phyloP scores from a whole-genome alignment of 2,329 filamentous ascomycete species.

The Coccinonectria pachysandricola region DNA sequence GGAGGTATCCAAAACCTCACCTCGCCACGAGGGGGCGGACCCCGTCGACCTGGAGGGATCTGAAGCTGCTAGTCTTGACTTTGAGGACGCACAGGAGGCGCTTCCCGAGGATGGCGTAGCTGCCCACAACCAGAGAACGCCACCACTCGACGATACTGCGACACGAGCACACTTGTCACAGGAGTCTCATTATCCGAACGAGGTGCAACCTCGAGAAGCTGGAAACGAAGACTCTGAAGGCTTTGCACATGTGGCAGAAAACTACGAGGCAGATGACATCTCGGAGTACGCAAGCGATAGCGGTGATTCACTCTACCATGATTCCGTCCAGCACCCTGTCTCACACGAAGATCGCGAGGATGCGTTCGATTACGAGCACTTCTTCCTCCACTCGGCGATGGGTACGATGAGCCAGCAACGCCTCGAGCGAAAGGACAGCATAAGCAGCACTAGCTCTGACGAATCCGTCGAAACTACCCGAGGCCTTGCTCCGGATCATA shows the following conservation, averaged over 20 bases:
- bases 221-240: slow-evolving; percentile 9
- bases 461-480: slow-evolving; percentile 53
- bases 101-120: slow-evolving; percentile 1
- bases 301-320: slow-evolving; percentile 53
- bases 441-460: slow-evolving; percentile 46
- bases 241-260: slow-evolving; percentile 11
- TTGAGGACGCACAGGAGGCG: slow-evolving; percentile 4
- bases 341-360: slow-evolving; percentile 91
- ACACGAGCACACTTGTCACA: too few species aligned
- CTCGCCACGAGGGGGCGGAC: slow-evolving; percentile 3
- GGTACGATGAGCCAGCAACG: slow-evolving; percentile 53
- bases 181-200: not conserved
- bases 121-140: too few species aligned
- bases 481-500: slow-evolving; percentile 26
- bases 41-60: slow-evolving; percentile 4
- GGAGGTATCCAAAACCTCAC: slow-evolving; percentile 4
- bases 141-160: not conserved
- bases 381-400: slow-evolving; percentile 88
- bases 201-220: not conserved
- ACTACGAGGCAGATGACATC: slow-evolving; percentile 25
- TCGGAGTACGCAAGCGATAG: slow-evolving; percentile 48
- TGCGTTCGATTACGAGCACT: slow-evolving; percentile 93
- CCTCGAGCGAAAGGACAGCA: slow-evolving; percentile 26
- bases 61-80: slow-evolving; percentile 4
- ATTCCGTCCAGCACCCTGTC: slow-evolving; percentile 46